phyloP scores from a whole-genome alignment of 2,329 filamentous ascomycete species.

The Trichoderma atroviride region DNA sequence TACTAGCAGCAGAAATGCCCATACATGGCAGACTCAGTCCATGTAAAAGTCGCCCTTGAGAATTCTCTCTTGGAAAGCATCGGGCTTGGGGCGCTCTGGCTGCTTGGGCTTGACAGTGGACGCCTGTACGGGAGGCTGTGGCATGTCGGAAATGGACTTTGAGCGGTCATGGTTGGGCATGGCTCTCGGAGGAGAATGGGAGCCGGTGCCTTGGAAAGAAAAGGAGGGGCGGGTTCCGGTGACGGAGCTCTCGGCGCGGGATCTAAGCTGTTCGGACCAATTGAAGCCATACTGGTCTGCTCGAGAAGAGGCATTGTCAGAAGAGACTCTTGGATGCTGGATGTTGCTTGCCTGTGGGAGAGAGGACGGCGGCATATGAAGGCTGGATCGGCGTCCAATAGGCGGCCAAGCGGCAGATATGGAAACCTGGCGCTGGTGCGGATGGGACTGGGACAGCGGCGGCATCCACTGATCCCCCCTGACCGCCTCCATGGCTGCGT shows the following conservation, averaged over 20 bases:
- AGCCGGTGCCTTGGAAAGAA: conserved; percentile 51
- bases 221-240: conserved; percentile 61
- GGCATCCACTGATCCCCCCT: conserved; percentile 35
- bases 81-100: conserved; percentile 69
- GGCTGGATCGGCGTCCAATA: conserved; percentile 44
- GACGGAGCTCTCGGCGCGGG: conserved; percentile 81
- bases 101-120: conserved; percentile 49
- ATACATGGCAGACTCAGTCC: conserved; percentile 60
- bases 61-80: conserved; percentile 95
- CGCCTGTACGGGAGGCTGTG: conserved; percentile 56
- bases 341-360: conserved; percentile 61
- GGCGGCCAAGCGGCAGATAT: conserved; percentile 41
- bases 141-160: conserved; percentile 70
- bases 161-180: conserved; percentile 62
- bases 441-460: conserved; percentile 27
- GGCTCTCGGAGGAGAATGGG: conserved; percentile 44
- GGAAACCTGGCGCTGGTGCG: conserved; percentile 34
- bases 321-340: conserved; percentile 60
- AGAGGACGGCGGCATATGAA: conserved; percentile 37
- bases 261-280: conserved; percentile 94
- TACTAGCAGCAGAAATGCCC: not conserved
- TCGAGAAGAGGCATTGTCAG: conserved; percentile 64
- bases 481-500: conserved; percentile 38
- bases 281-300: conserved; percentile 88
- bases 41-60: conserved; percentile 98